Evolutionary conservation across 805 yeast genomes (phyloP), one percentile per base, ranked within the genome.

Genomic region (Ogataea minuta): DNA sequence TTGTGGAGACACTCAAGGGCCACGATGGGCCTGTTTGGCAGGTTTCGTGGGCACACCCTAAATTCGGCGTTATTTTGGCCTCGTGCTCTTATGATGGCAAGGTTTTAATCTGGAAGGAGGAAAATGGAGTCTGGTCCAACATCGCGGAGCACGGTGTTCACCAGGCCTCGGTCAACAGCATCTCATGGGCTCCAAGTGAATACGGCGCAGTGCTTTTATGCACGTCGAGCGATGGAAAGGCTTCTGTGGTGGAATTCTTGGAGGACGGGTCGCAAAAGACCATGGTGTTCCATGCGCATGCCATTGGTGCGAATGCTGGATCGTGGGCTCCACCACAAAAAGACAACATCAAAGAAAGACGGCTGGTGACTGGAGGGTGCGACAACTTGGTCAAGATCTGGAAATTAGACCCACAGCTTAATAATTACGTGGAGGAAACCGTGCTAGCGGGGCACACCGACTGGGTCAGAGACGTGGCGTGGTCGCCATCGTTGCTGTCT

Each of bases 11-110:
- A 1, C 70, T 93, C 48, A 72, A 77, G 34, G 97, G 95, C 26
- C 99, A 93, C 63, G 96, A 89, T 47, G 99, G 98, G 23, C 98
- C 99, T 9, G 97, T 93, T 33, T 93, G 99, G 99, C 96, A 91
- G 67, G 95, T 89, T 14, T 79, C 87, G 39, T 93, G 99, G 99
- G 98, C 98, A 3, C 99, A 93, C 61, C 99, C 99, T 23, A 91
- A 91, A 63, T 93, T 91, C 59, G 99, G 99, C 27, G 83, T 88
- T 10, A 87, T 91, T 48, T 72, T 93, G 49, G 99, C 99, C 1
- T 84, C 95, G 17, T 87, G 95, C 53, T 88, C 96, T 1, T 93
- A 88, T 59, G 97, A 93, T 60, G 99, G 99, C 39, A 84, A 84
- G 56, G 97, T 87, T 12, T 68, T 90, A 45, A 80, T 93, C 54